Evolutionary conservation across 2,329 filamentous ascomycete genomes (phyloP).

Genomic region (Sphaerostilbella broomeana): DNA sequence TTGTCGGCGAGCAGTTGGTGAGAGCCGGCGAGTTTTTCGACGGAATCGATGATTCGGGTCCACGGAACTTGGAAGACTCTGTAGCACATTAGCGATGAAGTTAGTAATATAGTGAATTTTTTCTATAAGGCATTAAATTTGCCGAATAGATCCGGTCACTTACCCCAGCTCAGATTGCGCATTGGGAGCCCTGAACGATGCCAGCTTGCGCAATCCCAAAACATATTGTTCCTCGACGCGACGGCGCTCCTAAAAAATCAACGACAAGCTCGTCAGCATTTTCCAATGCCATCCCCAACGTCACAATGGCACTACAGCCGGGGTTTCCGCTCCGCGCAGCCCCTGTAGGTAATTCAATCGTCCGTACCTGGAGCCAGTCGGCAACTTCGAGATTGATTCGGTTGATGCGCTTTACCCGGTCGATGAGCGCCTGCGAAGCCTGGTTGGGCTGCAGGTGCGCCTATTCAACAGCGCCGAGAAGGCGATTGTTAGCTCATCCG

Average conservation of each 20-base stretch:
- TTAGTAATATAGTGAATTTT: neutral
- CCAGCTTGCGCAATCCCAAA: conserved; percentile 71
- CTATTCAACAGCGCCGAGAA: conserved; percentile 38
- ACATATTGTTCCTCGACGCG: conserved; percentile 89
- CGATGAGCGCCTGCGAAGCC: conserved; percentile 74
- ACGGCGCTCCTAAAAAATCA: conserved; percentile 67
- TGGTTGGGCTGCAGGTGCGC: conserved; percentile 72
- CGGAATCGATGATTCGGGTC: conserved; percentile 76
- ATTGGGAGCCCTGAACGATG: conserved; percentile 67
- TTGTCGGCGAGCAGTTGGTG: conserved; percentile 74
- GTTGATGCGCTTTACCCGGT: conserved; percentile 79
- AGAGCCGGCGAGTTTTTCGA: conserved; percentile 73
- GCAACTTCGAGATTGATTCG: conserved; percentile 86
- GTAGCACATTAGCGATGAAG: conserved; percentile 40
- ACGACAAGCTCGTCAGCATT: conserved; percentile 4
- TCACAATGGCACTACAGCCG: neutral
- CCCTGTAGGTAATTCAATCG: no score
- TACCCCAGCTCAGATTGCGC: conserved; percentile 81
- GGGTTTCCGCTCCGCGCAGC: conserved; percentile 9
- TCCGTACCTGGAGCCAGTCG: conserved; percentile 86
- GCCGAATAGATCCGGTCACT: conserved; percentile 23
- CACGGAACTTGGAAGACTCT: conserved; percentile 87
- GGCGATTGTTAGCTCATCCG: conserved; percentile 7
- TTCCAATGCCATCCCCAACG: neutral
- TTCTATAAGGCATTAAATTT: neutral